Conservation (phyloP, 257 asterid genomes). For the Solanum dulcamara region DNA sequence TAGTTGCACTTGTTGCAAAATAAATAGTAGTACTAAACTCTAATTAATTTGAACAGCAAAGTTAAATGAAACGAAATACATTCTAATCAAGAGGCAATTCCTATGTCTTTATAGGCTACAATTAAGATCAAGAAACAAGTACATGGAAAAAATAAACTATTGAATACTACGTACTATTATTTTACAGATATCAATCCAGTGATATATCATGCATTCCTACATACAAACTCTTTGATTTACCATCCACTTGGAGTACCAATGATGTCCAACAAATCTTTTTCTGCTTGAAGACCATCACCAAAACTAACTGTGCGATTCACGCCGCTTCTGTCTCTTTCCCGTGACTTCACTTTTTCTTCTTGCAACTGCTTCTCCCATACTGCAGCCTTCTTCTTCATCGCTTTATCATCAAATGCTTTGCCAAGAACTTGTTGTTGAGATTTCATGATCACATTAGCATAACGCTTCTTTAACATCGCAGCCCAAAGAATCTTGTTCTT, state of each 20-base stretch:
- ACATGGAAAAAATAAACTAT: neutral
- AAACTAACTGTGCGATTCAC: neutral
- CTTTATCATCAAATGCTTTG: neutral
- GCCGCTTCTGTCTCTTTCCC: neutral
- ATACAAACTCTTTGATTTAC: neutral
- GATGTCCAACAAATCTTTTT: neutral
- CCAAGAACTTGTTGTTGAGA: neutral
- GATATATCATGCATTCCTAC: too few species aligned
- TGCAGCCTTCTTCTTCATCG: neutral
- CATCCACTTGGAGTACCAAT: neutral
- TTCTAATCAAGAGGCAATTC: too few species aligned
- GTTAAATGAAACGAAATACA: too few species aligned
- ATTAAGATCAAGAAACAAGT: too few species aligned
- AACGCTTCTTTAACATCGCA: neutral
- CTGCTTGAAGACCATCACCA: neutral
- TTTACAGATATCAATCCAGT: neutral
- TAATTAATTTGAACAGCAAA: too few species aligned
- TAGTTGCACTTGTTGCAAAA: too few species aligned
- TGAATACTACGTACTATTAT: neutral
- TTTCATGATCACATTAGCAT: neutral
- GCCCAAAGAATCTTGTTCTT: neutral
- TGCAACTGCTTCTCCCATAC: neutral
- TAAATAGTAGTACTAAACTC: too few species aligned
- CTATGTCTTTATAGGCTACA: too few species aligned
- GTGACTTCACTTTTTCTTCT: neutral